Base-by-base conservation (phyloP, 441 rosid species). In the Mallotus japonicus region DNA sequence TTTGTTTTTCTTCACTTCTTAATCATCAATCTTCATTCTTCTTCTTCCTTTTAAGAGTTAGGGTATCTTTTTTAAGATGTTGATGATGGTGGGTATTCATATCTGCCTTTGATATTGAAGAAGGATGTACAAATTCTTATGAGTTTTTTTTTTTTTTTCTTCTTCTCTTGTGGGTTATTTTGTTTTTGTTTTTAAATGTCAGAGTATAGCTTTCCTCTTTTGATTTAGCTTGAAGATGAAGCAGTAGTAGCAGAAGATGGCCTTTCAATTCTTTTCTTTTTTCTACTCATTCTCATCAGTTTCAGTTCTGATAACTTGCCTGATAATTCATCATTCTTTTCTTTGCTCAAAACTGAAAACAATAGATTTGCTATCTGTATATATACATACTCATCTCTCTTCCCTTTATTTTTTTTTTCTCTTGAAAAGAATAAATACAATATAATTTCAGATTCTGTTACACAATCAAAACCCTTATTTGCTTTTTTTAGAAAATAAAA, bases 71-170 rank as follows among this genome's bases (percentile, higher is more conserved):
- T 54, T 13, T 69, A 57, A 72, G 73, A 70, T 70, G 65, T 55
- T 71, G 73, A 44, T 72, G 69, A 65, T 78, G 3, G n/a, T n/a
- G 10, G 78, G 63, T 69, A 69, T 69, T 76, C 79, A 73, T 44
- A 44, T 64, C 75, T 87, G 69, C 75, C 76, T 80, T 79, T 72
- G 77, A 71, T 28, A 28, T 81, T 73, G 84, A 79, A 77, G 84
- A 81, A 81, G 82, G 83, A 79, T 83, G 88, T 85, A 83, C 81
- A 85, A 80, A 81, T 79, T 54, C 2, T 81, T 66, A 72, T 77
- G 72, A 22, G 66, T 72, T 76, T 72, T 67, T 47, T n/a, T n/a
- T 51, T 46, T 65, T 12, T 16, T 28, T 46, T 54, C 40, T 37
- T 37, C 40, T 37, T 37, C 40, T 74, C 32, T 66, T 62, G 42